Conservation (phyloP, 1,284 basidiomycete species). For the Pseudomicrostroma phylloplanum region DNA sequence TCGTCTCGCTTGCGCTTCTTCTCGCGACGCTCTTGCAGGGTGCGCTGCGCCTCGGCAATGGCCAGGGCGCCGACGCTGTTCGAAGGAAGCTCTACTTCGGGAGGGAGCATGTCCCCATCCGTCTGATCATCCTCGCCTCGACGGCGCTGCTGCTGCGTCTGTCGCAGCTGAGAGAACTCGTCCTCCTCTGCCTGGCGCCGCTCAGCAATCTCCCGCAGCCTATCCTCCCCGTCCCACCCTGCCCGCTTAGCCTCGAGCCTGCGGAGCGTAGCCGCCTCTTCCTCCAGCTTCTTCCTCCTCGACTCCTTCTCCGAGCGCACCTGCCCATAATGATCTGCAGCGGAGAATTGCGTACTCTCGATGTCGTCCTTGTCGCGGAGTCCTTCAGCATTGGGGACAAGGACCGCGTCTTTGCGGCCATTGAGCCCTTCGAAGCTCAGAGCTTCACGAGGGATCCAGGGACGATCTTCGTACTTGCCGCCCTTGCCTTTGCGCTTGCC, state of each 20-base stretch:
- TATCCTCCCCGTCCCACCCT: neutral
- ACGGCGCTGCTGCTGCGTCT: neutral
- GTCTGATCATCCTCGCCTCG: neutral
- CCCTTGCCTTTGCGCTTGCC: neutral
- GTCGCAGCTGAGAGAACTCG: neutral
- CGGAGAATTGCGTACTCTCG: conserved; percentile 22
- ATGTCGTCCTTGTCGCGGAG: conserved; percentile 12
- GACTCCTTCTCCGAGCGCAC: conserved; percentile 19
- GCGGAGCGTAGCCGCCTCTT: neutral
- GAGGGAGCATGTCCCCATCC: neutral
- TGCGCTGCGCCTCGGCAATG: conserved; percentile 3
- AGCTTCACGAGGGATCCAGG: neutral
- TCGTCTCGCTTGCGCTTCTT: neutral
- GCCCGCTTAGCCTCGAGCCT: neutral
- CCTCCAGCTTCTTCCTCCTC: conserved; percentile 14
- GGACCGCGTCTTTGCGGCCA: neutral
- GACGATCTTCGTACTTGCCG: neutral
- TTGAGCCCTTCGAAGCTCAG: neutral
- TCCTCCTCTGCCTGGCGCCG: neutral
- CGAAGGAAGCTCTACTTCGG: neutral
- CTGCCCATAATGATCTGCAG: conserved; percentile 20
- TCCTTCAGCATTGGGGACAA: neutral
- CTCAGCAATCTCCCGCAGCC: neutral
- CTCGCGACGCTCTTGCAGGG: neutral
- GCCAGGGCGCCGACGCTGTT: neutral